These are phyloP conservation scores for Aristolochia californica DNA, from an alignment of 164 flowering plant species.

Conservation along the genomic window DNA sequence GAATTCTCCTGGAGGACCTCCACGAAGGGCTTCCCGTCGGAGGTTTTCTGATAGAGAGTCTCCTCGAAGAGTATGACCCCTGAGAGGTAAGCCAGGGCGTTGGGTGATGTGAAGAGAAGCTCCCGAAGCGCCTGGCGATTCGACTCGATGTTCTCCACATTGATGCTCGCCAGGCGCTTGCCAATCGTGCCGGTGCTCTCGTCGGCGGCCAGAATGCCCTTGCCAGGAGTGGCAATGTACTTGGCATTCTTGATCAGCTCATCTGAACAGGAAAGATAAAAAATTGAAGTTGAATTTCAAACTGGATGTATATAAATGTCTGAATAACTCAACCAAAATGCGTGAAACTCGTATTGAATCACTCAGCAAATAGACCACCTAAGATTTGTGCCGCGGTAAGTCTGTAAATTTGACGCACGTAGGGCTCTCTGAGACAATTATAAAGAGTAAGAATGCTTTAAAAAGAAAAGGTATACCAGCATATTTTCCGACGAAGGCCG, in stretches of 20 bases:
- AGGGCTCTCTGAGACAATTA: slow-evolving; percentile 64
- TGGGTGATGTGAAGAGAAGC: slow-evolving; percentile 63
- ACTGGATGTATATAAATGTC: too few relatives aligned
- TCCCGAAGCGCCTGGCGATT: slow-evolving; percentile 75
- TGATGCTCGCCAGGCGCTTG: slow-evolving; percentile 69
- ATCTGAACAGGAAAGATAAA: slow-evolving; percentile 20
- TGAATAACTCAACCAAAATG: too few relatives aligned
- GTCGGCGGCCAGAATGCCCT: slow-evolving; percentile 74
- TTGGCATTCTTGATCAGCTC: slow-evolving; percentile 79
- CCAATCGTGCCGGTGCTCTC: slow-evolving; percentile 88
- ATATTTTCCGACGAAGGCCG: slow-evolving; percentile 78
- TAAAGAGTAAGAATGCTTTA: slow-evolving; percentile 57
- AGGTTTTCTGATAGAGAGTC: slow-evolving; percentile 66
- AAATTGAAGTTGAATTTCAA: too few relatives aligned
- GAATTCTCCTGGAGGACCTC: slow-evolving; percentile 50
- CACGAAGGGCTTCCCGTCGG: slow-evolving; percentile 62
- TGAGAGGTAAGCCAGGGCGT: slow-evolving; percentile 52
- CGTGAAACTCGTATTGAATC: too few relatives aligned
- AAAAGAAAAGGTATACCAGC: slow-evolving; percentile 38
- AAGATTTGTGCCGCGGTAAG: too few relatives aligned
- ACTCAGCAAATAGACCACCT: too few relatives aligned
- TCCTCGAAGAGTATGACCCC: slow-evolving; percentile 88
- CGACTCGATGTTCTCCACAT: slow-evolving; percentile 72
- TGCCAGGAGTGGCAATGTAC: slow-evolving; percentile 80
- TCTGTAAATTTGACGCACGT: slow-evolving; percentile 17